phyloP scores from a whole-genome alignment of 2,329 filamentous ascomycete species.

The Nothophaeocryptopus gaeumannii region DNA sequence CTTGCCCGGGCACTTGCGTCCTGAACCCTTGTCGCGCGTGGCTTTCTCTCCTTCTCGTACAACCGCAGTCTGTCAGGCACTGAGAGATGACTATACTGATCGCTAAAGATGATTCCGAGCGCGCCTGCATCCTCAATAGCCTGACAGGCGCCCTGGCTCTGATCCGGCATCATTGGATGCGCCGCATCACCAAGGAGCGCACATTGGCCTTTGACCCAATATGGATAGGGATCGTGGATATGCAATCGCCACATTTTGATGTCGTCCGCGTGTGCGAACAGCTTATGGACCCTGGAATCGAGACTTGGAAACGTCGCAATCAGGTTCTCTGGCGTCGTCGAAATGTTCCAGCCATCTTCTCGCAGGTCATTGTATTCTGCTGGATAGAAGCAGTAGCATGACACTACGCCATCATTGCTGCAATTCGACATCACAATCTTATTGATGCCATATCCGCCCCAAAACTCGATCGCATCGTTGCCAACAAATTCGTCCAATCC shows the following conservation, averaged over 20 bases:
- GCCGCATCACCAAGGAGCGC: slow-evolving; percentile 9
- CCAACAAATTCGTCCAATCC: background rate
- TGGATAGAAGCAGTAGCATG: background rate
- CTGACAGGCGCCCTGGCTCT: slow-evolving; percentile 65
- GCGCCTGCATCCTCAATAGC: slow-evolving; percentile 63
- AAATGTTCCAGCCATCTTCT: slow-evolving; percentile 1
- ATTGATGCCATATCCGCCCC: slow-evolving; percentile 6
- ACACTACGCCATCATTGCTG: background rate
- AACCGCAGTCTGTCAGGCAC: background rate
- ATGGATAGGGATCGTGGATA: background rate
- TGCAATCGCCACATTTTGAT: background rate
- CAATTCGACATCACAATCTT: slow-evolving; percentile 5
- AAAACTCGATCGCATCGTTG: slow-evolving; percentile 7
- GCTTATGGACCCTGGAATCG: background rate
- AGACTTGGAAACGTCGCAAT: background rate
- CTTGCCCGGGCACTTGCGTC: background rate
- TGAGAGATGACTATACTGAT: slow-evolving; percentile 34
- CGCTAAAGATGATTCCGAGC: slow-evolving; percentile 57
- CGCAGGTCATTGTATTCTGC: background rate
- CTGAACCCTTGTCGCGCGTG: slow-evolving; percentile 1
- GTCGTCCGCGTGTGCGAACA: background rate
- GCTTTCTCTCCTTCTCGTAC: background rate
- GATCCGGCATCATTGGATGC: slow-evolving; percentile 59
- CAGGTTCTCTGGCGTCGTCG: background rate
- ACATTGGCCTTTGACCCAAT: background rate